phyloP scores from a whole-genome alignment of 2,329 filamentous ascomycete genomes.

The Claviceps digitariae region DNA sequence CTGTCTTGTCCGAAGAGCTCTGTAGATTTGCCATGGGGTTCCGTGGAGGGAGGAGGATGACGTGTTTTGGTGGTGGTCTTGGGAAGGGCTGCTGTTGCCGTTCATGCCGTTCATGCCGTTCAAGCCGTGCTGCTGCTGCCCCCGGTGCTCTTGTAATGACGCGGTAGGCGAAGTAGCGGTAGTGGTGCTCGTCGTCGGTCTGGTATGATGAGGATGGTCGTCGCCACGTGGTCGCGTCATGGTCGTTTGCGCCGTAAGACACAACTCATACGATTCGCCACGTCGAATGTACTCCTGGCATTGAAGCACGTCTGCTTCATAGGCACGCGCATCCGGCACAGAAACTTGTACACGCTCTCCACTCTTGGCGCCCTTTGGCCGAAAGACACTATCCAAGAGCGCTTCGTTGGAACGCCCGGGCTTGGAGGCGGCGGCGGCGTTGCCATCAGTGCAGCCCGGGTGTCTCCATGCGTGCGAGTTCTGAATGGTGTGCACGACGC shows the following conservation, averaged over 20 bases:
- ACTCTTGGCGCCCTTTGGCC: neutral
- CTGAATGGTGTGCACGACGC: slow-evolving; percentile 16
- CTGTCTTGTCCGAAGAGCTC: slow-evolving; percentile 53
- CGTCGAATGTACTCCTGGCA: slow-evolving; percentile 62
- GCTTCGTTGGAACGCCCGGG: slow-evolving; percentile 8
- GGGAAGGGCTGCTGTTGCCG: too few species aligned
- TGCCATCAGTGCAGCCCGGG: neutral
- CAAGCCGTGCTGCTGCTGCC: too few species aligned
- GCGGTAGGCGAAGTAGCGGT: neutral
- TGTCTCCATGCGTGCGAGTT: slow-evolving; percentile 20
- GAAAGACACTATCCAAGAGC: slow-evolving; percentile 6
- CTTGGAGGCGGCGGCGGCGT: slow-evolving; percentile 1
- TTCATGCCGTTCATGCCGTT: too few species aligned
- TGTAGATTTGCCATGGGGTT: slow-evolving; percentile 58
- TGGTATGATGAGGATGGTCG: slow-evolving; percentile 22
- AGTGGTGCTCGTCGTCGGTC: neutral
- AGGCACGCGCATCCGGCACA: slow-evolving; percentile 33
- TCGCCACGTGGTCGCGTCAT: slow-evolving; percentile 36
- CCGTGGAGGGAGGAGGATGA: slow-evolving; percentile 3
- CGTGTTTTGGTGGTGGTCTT: too few species aligned
- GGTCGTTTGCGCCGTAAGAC: slow-evolving; percentile 62
- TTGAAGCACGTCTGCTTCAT: slow-evolving; percentile 50
- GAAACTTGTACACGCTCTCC: slow-evolving; percentile 15
- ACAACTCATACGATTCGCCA: slow-evolving; percentile 77
- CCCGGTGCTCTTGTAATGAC: too few species aligned